Conservation (phyloP, 2,329 filamentous ascomycete genomes). For the Epichloe sibirici region DNA sequence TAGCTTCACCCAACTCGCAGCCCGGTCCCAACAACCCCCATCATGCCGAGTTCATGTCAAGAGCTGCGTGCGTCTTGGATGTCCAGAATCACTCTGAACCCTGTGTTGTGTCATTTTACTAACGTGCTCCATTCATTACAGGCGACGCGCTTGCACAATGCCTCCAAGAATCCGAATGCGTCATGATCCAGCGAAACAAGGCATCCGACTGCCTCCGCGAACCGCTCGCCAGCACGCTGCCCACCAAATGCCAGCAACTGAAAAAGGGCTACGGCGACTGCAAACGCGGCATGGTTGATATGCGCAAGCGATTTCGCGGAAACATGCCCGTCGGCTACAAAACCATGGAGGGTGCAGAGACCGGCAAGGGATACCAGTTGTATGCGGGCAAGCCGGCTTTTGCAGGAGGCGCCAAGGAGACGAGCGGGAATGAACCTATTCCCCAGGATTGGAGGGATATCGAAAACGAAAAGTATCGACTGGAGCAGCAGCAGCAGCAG, state of each 20-base stretch:
- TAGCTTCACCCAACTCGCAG: not conserved
- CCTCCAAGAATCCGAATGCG: constrained; percentile 91
- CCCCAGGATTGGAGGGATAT: constrained; percentile 50
- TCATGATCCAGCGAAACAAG: constrained; percentile 80
- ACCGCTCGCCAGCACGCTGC: constrained; percentile 70
- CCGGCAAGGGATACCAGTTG: constrained; percentile 52
- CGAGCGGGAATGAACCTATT: constrained; percentile 53
- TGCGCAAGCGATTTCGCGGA: constrained; percentile 95
- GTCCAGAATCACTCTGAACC: too few species aligned
- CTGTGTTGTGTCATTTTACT: not conserved
- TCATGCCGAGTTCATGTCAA: constrained; percentile 91
- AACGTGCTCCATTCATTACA: constrained; percentile 24
- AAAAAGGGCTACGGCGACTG: constrained; percentile 90
- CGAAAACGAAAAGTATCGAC: constrained; percentile 48
- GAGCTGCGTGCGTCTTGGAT: constrained; percentile 64
- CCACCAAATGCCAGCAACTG: constrained; percentile 80
- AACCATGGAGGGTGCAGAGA: constrained; percentile 42
- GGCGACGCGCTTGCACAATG: constrained; percentile 87
- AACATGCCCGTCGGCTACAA: constrained; percentile 71
- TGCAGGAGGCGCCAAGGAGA: constrained; percentile 48
- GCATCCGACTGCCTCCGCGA: constrained; percentile 79
- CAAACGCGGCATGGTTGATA: constrained; percentile 92
- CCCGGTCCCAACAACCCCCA: not conserved
- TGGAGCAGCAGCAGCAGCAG: constrained; percentile 21
- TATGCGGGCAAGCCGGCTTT: constrained; percentile 70